A percentile compares a stretch with the other conserved stretches of the same genome.
Conservation (phyloP, 805 yeast genomes). For the Saccharomycopsis oosterbeekiorum region DNA sequence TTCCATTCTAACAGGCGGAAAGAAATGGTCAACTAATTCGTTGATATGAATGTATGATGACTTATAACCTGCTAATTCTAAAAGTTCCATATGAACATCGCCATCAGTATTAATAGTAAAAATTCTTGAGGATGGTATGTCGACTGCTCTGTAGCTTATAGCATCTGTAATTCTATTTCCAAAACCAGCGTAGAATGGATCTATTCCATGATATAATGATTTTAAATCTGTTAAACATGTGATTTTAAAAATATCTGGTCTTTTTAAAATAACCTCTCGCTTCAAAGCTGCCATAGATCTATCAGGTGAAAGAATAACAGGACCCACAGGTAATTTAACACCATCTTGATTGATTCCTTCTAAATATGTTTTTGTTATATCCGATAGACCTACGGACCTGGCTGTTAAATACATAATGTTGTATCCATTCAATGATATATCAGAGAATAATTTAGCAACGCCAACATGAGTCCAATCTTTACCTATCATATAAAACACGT, state of each 20-base stretch:
- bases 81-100: constrained; percentile 92
- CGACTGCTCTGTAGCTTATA: constrained; percentile 83
- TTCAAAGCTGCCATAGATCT: constrained; percentile 90
- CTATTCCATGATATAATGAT: constrained; percentile 41
- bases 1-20: constrained; percentile 62
- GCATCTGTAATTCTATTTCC: constrained; percentile 97
- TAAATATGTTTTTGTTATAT: constrained; percentile 76
- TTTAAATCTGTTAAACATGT: constrained; percentile 86
- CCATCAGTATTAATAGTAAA: constrained; percentile 95
- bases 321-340: constrained; percentile 69
- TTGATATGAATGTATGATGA: constrained; percentile 83
- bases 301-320: constrained; percentile 92
- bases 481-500: constrained; percentile 85
- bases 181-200: constrained; percentile 93
- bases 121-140: constrained; percentile 86
- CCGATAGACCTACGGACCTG: constrained; percentile 92
- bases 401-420: constrained; percentile 91
- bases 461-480: constrained; percentile 98
- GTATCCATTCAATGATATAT: constrained; percentile 79
- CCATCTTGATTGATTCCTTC: constrained; percentile 72
- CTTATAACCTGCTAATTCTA: constrained; percentile 87
- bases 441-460: constrained; percentile 85
- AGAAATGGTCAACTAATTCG: constrained; percentile 92
- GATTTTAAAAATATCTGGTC: constrained; percentile 98
- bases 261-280: constrained; percentile 85